Conservation (phyloP, 371 early-diverging fungal species). For the Mucor saturninus region DNA sequence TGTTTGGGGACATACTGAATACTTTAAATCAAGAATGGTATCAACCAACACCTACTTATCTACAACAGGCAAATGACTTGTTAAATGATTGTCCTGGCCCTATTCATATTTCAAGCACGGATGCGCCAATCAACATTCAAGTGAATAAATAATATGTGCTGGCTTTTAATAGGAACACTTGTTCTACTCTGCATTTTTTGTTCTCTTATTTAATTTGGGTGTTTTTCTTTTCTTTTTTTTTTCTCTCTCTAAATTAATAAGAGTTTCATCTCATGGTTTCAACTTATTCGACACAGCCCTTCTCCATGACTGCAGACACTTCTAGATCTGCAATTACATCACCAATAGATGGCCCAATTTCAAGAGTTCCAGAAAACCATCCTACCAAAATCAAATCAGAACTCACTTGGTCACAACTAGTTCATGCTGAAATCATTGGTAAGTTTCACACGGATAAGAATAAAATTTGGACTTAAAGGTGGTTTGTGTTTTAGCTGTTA, state of each 20-base stretch:
- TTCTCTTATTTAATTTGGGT: background rate
- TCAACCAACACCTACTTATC: conserved; percentile 35
- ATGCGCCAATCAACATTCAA: conserved; percentile 36
- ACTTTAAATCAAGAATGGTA: conserved; percentile 46
- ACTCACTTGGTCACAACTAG: conserved; percentile 73
- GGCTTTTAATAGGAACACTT: conserved; percentile 9
- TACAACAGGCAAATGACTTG: conserved; percentile 39
- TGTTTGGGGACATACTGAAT: conserved; percentile 38
- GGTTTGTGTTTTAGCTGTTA: conserved; percentile 53
- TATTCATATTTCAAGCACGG: conserved; percentile 43
- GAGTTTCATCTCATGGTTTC: conserved; percentile 9
- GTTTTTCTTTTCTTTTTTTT: conserved; percentile 2
- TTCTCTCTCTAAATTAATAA: background rate
- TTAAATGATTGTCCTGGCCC: conserved; percentile 45
- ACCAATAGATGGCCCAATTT: background rate
- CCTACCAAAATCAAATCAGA: conserved; percentile 50
- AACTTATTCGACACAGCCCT: conserved; percentile 15
- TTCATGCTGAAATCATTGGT: conserved; percentile 81
- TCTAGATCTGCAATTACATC: background rate
- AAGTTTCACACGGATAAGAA: conserved; percentile 3
- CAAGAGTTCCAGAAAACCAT: background rate
- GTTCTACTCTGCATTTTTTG: background rate
- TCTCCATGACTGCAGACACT: conserved; percentile 16
- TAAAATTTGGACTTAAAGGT: background rate
- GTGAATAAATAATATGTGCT: conserved; percentile 9